A percentile compares a stretch with the other conserved stretches of the same genome.
Evolutionary conservation across 2,329 filamentous ascomycete genomes (phyloP).

Genomic region (Alternaria angustiovoidea): DNA sequence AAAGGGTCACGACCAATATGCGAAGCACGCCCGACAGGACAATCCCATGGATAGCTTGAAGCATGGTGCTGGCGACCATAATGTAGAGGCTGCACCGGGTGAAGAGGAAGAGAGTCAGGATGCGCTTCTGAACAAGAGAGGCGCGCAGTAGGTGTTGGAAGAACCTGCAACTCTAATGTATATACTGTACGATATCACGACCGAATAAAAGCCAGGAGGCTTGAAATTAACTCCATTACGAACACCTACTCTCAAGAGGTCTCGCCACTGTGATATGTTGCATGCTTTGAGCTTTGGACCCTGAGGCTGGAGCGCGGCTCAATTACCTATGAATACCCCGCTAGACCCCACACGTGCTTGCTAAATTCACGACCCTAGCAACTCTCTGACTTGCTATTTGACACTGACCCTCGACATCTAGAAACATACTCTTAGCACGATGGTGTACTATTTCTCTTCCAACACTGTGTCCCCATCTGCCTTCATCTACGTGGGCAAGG

Average conservation of each 20-base stretch:
- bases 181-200: neutral
- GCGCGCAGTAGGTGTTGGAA: slow-evolving; percentile 25
- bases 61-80: slow-evolving; percentile 23
- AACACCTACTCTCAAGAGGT: neutral
- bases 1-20: slow-evolving; percentile 34
- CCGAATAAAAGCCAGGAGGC: neutral
- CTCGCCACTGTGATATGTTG: neutral
- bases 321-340: slow-evolving; percentile 25
- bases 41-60: slow-evolving; percentile 27
- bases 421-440: slow-evolving; percentile 47
- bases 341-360: slow-evolving; percentile 41
- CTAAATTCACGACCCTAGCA: slow-evolving; percentile 32
- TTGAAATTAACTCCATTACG: neutral
- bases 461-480: slow-evolving; percentile 81
- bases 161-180: neutral
- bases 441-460: slow-evolving; percentile 98
- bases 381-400: neutral
- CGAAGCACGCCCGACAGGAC: slow-evolving; percentile 24
- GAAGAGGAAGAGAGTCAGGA: slow-evolving; percentile 23
- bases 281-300: neutral
- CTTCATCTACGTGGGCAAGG: slow-evolving; percentile 95
- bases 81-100: slow-evolving; percentile 27
- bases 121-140: slow-evolving; percentile 32
- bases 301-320: slow-evolving; percentile 17
- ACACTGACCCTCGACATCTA: neutral